Evolutionary conservation across 1,284 basidiomycete genomes (phyloP).

Genomic region (Apiotrichum domesticum): DNA sequence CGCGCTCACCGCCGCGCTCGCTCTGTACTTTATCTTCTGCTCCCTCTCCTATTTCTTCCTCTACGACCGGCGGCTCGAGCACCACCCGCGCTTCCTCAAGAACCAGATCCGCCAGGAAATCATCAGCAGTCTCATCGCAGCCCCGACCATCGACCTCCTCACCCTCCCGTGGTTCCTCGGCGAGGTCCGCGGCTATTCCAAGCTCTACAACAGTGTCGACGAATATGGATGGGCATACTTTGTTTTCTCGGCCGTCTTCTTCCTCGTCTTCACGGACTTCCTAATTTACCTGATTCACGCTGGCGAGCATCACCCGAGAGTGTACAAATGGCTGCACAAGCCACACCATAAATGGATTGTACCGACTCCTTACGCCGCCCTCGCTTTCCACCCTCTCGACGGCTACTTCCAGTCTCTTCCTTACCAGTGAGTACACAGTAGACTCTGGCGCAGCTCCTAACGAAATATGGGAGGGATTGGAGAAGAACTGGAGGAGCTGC

Average conservation of each 20-base stretch:
- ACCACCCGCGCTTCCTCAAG: constrained; percentile 86
- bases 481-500: too few species aligned
- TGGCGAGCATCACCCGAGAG: constrained; percentile 72
- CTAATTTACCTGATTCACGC: constrained; percentile 92
- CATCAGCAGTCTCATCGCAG: constrained; percentile 63
- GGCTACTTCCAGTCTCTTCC: constrained; percentile 90
- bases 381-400: constrained; percentile 95
- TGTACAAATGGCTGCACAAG: constrained; percentile 91
- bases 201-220: constrained; percentile 68
- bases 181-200: constrained; percentile 81
- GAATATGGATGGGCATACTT: constrained; percentile 53
- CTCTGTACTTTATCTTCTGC: constrained; percentile 83
- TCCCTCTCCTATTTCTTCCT: constrained; percentile 74
- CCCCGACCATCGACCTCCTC: constrained; percentile 70
- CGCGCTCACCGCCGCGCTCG: constrained; percentile 72
- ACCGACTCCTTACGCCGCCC: constrained; percentile 91
- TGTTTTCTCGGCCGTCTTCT: constrained; percentile 51
- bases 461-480: too few species aligned
- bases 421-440: constrained; percentile 58
- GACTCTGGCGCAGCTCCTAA: too few species aligned
- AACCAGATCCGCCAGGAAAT: constrained; percentile 81
- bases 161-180: constrained; percentile 91
- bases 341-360: constrained; percentile 99
- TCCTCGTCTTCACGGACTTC: constrained; percentile 86
- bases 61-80: constrained; percentile 95